Evolutionary conservation across 2,329 filamentous ascomycete species (phyloP).

Genomic region (Alternaria dauci): DNA sequence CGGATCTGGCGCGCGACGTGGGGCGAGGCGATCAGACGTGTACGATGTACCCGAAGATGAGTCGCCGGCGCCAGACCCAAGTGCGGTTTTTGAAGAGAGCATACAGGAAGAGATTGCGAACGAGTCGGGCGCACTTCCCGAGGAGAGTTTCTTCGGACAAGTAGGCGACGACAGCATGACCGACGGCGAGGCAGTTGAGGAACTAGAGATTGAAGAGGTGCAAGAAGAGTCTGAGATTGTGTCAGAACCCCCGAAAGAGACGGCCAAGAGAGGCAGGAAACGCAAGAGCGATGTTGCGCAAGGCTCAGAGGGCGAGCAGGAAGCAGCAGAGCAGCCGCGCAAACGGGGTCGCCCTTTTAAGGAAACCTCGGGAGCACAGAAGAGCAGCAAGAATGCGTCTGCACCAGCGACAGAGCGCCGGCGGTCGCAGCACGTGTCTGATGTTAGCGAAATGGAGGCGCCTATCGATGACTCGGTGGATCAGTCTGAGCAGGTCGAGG

Average conservation of each 20-base stretch:
- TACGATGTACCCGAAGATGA: constrained; percentile 44
- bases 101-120: constrained; percentile 44
- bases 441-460: constrained; percentile 40
- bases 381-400: constrained; percentile 30
- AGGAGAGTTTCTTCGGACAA: constrained; percentile 41
- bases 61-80: constrained; percentile 40
- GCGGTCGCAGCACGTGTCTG: constrained; percentile 41
- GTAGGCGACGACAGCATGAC: constrained; percentile 41
- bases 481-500: constrained; percentile 36
- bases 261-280: constrained; percentile 40
- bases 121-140: constrained; percentile 33
- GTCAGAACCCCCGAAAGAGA: constrained; percentile 35
- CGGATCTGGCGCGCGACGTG: constrained; percentile 44
- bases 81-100: constrained; percentile 43
- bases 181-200: constrained; percentile 29
- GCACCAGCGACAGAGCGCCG: constrained; percentile 27
- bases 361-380: constrained; percentile 22
- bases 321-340: constrained; percentile 23
- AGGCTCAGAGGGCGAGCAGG: constrained; percentile 25
- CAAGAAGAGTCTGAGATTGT: constrained; percentile 41
- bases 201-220: constrained; percentile 31
- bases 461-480: constrained; percentile 27
- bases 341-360: constrained; percentile 28
- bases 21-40: constrained; percentile 35
- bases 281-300: constrained; percentile 40